Evolutionary conservation across 2,329 filamentous ascomycete species (phyloP), one percentile per base, ranked within the genome.

Genomic region (Claviceps pusilla): DNA sequence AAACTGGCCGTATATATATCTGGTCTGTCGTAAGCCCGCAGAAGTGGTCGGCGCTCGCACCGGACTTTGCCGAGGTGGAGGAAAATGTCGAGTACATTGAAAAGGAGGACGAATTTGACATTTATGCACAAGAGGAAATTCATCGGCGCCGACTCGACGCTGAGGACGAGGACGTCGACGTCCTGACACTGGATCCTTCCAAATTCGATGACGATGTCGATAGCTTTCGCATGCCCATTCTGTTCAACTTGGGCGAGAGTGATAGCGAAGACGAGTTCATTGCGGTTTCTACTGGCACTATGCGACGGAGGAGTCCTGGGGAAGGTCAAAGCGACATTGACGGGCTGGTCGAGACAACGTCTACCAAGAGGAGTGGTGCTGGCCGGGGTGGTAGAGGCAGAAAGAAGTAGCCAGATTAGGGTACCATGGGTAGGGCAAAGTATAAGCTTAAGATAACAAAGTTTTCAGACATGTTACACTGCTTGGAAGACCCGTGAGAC

Each of bases 51-150:
- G 91, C 93, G 1, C 77, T 98, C 35, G 94, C 94, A 6, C 93
- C 93, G 0, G 94, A 98, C 69, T 98, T 98, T 68, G 87, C 84
- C 45, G 93, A 98, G 69, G 89, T 98, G 14, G 93, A 98, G 69
- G 93, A 98, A 70, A 98, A 98, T 62, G 89, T 95, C 28, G 89
- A 97, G 67, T 98, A 98, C 66, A 81, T 94, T 46, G 93, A 98
- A 68, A 80, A 82, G 54, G 93, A 98, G 70, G 93, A 98, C 66
- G 93, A 98, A 66, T 98, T 98, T 62, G 94, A 98, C 68, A 94
- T 97, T 55, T 93, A 97, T 65, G 89, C 89, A 0, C 85, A 91
- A 55, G 91, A 96, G 65, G 91, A 97, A 68, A 84, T 97, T 54
- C 89, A 94, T 65, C 91, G 95, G 68, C 82, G 91, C 35, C 81